These are phyloP conservation scores for Capsicum baccatum DNA, from an alignment of 257 asterid species.

Conservation along the genomic window DNA sequence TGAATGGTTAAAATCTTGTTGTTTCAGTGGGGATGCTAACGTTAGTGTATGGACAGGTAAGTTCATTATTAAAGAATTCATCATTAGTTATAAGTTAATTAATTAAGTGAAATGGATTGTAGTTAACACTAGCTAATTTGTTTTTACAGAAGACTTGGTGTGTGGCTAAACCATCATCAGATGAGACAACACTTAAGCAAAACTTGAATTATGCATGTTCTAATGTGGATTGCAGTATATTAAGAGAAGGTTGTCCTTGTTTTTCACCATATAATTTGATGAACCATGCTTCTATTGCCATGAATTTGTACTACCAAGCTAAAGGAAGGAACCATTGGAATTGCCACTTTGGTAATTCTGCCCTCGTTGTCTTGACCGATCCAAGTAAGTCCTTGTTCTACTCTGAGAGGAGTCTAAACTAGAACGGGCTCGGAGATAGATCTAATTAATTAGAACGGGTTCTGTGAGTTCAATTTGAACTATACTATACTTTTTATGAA, in stretches of 20 bases:
- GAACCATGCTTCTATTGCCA: constrained; percentile 69
- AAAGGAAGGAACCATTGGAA: constrained; percentile 51
- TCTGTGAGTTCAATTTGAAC: neutral
- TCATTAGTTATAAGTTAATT: neutral
- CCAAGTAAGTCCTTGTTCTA: constrained; percentile 52
- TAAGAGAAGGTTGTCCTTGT: constrained; percentile 53
- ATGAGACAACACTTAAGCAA: neutral
- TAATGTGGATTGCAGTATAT: constrained; percentile 42
- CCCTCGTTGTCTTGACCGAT: constrained; percentile 47
- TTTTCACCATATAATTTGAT: constrained; percentile 43
- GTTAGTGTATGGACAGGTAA: neutral
- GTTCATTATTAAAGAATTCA: neutral
- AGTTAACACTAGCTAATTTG: neutral
- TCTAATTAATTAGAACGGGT: neutral
- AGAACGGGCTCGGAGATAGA: neutral
- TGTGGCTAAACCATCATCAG: constrained; percentile 68
- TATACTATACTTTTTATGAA: neutral
- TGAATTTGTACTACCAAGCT: constrained; percentile 61
- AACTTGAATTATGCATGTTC: constrained; percentile 52
- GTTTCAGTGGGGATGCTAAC: constrained; percentile 39
- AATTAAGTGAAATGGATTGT: neutral
- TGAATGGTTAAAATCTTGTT: neutral
- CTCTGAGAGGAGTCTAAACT: neutral
- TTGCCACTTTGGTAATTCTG: constrained; percentile 55
- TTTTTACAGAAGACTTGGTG: constrained; percentile 61